Evolutionary conservation across 768 basidiomycete genomes (phyloP).

Genomic region (Mycena epipterygia): DNA sequence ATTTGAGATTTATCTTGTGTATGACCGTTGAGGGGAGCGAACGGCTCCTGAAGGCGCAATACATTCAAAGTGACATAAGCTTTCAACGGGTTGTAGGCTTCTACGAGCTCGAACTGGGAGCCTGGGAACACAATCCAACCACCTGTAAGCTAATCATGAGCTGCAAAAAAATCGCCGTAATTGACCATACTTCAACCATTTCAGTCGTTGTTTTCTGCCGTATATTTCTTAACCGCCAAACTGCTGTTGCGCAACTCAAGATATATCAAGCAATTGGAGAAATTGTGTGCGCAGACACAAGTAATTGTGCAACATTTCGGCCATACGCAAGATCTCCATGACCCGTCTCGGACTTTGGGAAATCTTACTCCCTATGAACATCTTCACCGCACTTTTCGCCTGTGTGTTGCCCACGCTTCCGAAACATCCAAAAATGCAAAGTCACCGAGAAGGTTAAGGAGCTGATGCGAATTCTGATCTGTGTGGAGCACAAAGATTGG

Average conservation of each 20-base stretch:
- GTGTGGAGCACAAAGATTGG: conserved; percentile 39
- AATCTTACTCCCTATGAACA: conserved; percentile 42
- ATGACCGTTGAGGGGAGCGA: not conserved
- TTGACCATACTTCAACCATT: too few species aligned
- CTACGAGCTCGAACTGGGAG: not conserved
- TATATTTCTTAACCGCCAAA: conserved; percentile 28
- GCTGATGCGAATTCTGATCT: conserved; percentile 43
- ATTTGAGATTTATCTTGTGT: not conserved
- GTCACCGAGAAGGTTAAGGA: conserved; percentile 31
- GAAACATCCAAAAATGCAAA: conserved; percentile 39
- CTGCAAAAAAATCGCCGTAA: too few species aligned
- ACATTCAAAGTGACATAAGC: conserved; percentile 2
- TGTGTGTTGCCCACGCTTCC: conserved; percentile 40
- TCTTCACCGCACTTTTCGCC: conserved; percentile 34
- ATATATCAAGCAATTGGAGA: conserved; percentile 14
- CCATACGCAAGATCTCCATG: conserved; percentile 39
- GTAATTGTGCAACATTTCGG: conserved; percentile 18
- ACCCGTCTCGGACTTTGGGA: conserved; percentile 31
- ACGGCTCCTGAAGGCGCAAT: not conserved
- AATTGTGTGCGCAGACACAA: conserved; percentile 26
- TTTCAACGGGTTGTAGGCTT: not conserved
- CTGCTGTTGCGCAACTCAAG: conserved; percentile 11
- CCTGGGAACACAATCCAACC: not conserved
- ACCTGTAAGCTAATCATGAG: conserved; percentile 9
- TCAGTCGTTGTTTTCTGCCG: conserved; percentile 23